phyloP scores from a whole-genome alignment of 73 alveolate genomes.

The Paramecium pentaurelia region DNA sequence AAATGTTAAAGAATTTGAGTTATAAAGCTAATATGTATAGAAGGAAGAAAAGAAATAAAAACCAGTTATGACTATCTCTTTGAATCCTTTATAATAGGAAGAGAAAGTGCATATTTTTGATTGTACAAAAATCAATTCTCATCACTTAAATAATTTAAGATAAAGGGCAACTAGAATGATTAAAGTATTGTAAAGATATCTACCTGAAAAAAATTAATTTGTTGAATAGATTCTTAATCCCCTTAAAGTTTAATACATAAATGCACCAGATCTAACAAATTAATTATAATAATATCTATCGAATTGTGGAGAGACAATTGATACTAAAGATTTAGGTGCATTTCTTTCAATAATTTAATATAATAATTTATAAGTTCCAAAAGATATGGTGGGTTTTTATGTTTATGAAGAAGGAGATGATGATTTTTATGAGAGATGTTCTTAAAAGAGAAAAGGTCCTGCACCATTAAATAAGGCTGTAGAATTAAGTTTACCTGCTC shows the following conservation, averaged over 20 bases:
- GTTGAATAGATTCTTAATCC: not conserved
- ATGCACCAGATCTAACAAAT: conserved; percentile 32
- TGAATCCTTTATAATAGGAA: not conserved
- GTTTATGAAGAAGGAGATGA: conserved; percentile 55
- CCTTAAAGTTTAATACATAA: not conserved
- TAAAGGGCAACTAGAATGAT: conserved; percentile 50
- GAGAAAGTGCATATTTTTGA: conserved; percentile 50
- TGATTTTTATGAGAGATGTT: conserved; percentile 53
- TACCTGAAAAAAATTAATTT: conserved; percentile 19
- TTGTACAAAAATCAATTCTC: conserved; percentile 39
- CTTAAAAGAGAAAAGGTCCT: conserved; percentile 50
- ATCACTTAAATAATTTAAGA: conserved; percentile 43
- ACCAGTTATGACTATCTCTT: not conserved
- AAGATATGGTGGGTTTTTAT: not conserved
- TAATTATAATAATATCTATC: not conserved
- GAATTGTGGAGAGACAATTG: conserved; percentile 52
- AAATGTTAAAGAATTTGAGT: conserved; percentile 37
- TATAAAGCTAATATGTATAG: not conserved
- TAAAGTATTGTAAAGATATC: conserved; percentile 35
- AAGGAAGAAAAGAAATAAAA: not conserved
- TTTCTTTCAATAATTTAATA: conserved; percentile 39
- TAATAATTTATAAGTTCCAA: not conserved
- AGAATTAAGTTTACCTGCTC: not conserved
- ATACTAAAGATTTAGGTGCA: conserved; percentile 44
- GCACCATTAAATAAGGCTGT: not conserved